Evolutionary conservation across 352 stramenopile genomes (phyloP).

Genomic region (Globisporangium heterothallicum): DNA sequence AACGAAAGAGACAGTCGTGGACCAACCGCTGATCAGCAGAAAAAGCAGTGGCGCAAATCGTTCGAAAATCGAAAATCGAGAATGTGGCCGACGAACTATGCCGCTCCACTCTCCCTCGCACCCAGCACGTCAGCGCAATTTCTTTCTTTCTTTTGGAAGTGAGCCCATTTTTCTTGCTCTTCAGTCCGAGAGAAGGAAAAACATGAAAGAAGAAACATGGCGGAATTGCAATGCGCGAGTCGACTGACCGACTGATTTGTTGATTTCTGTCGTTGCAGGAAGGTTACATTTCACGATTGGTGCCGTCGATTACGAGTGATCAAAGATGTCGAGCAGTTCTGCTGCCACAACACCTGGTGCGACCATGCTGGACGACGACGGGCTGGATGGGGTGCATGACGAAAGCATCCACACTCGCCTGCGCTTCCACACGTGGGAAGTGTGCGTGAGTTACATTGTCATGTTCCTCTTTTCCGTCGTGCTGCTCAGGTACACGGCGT

Average conservation of each 20-base stretch:
- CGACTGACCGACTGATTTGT: too few species aligned
- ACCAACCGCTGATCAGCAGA: too few species aligned
- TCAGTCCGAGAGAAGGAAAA: too few species aligned
- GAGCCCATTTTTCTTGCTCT: too few species aligned
- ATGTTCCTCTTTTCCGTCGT: constrained; percentile 46
- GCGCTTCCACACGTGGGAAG: constrained; percentile 38
- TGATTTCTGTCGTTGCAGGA: too few species aligned
- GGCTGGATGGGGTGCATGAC: background rate
- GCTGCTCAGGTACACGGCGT: constrained; percentile 43
- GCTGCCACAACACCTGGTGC: background rate
- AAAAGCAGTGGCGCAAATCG: too few species aligned
- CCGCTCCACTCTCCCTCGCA: too few species aligned
- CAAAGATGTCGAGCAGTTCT: background rate
- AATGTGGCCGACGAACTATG: too few species aligned
- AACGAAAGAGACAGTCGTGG: too few species aligned
- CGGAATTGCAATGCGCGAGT: background rate
- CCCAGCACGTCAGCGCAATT: too few species aligned
- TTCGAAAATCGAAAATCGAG: too few species aligned
- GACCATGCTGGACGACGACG: background rate
- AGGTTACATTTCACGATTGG: background rate
- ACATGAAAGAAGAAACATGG: background rate
- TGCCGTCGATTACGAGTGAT: background rate
- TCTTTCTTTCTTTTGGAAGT: too few species aligned
- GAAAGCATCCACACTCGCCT: background rate
- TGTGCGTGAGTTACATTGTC: constrained; percentile 48